phyloP scores from a whole-genome alignment of 306 rosid species.

The Gastrolobium villosum region DNA sequence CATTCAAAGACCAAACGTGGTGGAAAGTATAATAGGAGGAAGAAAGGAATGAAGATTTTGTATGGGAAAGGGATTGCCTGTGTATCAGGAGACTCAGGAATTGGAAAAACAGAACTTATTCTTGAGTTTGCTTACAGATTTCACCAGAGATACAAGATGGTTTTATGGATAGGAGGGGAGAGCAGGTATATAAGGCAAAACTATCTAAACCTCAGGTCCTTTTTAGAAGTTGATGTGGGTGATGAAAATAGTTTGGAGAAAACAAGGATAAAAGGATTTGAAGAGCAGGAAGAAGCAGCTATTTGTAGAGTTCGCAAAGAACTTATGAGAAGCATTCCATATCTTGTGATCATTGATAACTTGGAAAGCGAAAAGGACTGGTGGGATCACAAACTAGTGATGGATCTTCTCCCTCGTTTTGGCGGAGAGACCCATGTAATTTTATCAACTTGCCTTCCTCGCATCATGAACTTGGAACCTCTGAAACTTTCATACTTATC shows the following conservation, averaged over 20 bases:
- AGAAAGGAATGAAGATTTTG: slow-evolving; percentile 69
- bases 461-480: slow-evolving; percentile 84
- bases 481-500: slow-evolving; percentile 83
- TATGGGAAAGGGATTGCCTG: slow-evolving; percentile 92
- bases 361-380: slow-evolving; percentile 92
- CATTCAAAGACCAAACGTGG: slow-evolving; percentile 65
- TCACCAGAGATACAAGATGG: slow-evolving; percentile 91
- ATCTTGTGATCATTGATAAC: slow-evolving; percentile 84
- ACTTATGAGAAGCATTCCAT: slow-evolving; percentile 89
- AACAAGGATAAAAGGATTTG: slow-evolving; percentile 69
- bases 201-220: slow-evolving; percentile 78
- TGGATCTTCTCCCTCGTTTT: slow-evolving; percentile 98
- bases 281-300: slow-evolving; percentile 88
- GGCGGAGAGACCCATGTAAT: slow-evolving; percentile 88
- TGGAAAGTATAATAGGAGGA: slow-evolving; percentile 71
- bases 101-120: slow-evolving; percentile 95
- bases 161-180: slow-evolving; percentile 92
- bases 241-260: slow-evolving; percentile 69
- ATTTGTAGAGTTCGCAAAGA: slow-evolving; percentile 80
- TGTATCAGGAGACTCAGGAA: slow-evolving; percentile 88
- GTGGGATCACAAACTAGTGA: slow-evolving; percentile 94
- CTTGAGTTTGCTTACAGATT: slow-evolving; percentile 94
- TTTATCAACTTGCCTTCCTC: slow-evolving; percentile 86
- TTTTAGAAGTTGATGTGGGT: slow-evolving; percentile 85
- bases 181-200: slow-evolving; percentile 85